phyloP scores from a whole-genome alignment of 225 moss, liverwort and hornwort species.

The Ulota crispa region DNA sequence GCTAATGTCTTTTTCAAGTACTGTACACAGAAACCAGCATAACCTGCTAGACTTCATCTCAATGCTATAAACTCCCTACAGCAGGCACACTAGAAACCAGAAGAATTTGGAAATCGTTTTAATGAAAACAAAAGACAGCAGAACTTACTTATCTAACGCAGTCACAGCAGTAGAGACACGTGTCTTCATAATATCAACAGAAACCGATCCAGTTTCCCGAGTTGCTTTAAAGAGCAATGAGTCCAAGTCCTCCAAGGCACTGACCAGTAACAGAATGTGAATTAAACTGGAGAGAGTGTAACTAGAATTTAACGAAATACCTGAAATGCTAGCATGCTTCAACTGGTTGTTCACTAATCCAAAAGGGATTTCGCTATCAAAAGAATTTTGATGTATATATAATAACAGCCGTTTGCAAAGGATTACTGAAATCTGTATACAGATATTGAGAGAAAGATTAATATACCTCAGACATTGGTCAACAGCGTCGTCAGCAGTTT shows the following conservation, averaged over 20 bases:
- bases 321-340: neutral
- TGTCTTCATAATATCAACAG: conserved; percentile 75
- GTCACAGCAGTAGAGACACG: conserved; percentile 70
- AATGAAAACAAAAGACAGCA: neutral
- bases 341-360: neutral
- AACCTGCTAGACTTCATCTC: neutral
- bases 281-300: neutral
- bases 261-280: conserved; percentile 23
- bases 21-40: neutral
- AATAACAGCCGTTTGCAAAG: neutral
- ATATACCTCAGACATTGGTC: conserved; percentile 83
- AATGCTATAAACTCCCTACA: neutral
- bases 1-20: neutral
- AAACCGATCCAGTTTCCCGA: conserved; percentile 54
- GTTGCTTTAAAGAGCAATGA: conserved; percentile 80
- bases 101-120: neutral
- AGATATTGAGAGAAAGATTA: neutral
- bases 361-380: neutral
- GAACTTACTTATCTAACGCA: conserved; percentile 75
- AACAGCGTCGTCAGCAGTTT: conserved; percentile 72
- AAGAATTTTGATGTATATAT: neutral
- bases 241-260: conserved; percentile 95
- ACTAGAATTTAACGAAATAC: neutral
- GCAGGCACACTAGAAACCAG: neutral
- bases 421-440: neutral